Percentiles rank a stretch among this genome's conserved stretches.
phyloP scores from a whole-genome alignment of 2,329 filamentous ascomycete species.

The Dendrostoma leiphaemia region DNA sequence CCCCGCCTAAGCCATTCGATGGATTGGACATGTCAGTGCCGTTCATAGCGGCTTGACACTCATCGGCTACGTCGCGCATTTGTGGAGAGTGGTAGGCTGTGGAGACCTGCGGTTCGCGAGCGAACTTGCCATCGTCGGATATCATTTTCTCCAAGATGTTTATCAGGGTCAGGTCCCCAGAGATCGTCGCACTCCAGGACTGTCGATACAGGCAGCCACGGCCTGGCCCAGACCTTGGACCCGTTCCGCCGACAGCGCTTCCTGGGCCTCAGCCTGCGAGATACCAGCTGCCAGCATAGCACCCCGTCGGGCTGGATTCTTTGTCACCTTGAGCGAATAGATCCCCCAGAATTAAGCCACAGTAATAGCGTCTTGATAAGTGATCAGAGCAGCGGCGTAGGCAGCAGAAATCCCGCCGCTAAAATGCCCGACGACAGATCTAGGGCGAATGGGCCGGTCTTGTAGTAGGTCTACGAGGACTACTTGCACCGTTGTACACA shows the following conservation, averaged over 20 bases:
- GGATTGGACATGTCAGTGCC: background rate
- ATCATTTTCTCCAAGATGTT: conserved; percentile 15
- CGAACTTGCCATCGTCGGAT: conserved; percentile 20
- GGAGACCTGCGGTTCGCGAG: conserved; percentile 21
- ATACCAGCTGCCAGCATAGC: conserved; percentile 6
- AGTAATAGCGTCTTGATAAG: background rate
- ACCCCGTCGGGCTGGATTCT: background rate
- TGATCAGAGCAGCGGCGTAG: background rate
- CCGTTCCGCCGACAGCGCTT: background rate
- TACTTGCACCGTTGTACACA: too few species aligned
- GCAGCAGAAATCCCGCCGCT: too few species aligned
- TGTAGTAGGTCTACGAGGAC: too few species aligned
- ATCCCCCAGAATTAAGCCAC: background rate
- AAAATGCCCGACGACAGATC: too few species aligned
- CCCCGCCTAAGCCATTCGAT: background rate
- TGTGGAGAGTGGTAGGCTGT: conserved; percentile 30
- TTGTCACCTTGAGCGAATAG: background rate
- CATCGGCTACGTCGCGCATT: conserved; percentile 27
- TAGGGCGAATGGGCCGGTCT: too few species aligned
- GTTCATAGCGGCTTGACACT: conserved; percentile 22
- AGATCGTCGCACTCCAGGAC: conserved; percentile 24
- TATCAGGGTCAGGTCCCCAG: conserved; percentile 21
- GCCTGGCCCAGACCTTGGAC: background rate
- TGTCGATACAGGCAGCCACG: conserved; percentile 22
- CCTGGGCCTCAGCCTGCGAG: background rate